phyloP scores from a whole-genome alignment of 345 rosid species.

The Gossypium longicalyx region DNA sequence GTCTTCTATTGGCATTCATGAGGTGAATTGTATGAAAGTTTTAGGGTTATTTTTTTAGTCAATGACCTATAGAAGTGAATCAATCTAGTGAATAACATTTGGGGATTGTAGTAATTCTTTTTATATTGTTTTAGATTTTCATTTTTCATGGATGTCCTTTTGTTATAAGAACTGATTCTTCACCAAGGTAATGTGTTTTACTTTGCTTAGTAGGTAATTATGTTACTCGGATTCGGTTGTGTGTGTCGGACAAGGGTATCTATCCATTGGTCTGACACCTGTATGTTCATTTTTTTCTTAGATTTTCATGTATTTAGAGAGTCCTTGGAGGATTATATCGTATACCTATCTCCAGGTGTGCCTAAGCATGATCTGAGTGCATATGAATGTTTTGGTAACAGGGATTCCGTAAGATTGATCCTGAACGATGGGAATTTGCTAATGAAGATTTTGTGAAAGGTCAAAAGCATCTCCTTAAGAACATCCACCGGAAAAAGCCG shows the following conservation, averaged over 20 bases:
- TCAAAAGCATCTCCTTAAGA: slow-evolving; percentile 87
- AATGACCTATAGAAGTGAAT: not conserved
- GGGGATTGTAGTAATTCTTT: not conserved
- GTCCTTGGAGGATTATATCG: too few relatives aligned
- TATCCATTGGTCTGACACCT: too few relatives aligned
- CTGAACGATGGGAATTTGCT: slow-evolving; percentile 89
- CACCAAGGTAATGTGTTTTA: too few relatives aligned
- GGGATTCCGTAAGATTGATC: slow-evolving; percentile 94
- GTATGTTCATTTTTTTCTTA: too few relatives aligned
- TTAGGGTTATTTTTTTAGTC: not conserved
- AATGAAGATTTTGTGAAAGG: slow-evolving; percentile 84
- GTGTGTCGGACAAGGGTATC: not conserved
- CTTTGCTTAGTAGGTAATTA: not conserved
- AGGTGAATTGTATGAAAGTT: not conserved
- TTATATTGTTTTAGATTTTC: not conserved
- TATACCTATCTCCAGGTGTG: too few relatives aligned
- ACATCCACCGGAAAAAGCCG: slow-evolving; percentile 83
- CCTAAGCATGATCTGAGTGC: too few relatives aligned
- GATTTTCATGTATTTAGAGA: too few relatives aligned
- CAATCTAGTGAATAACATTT: not conserved
- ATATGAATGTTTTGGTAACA: slow-evolving; percentile 26
- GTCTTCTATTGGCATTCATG: not conserved
- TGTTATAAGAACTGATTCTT: not conserved
- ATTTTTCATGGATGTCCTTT: not conserved
- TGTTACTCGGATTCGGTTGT: not conserved